phyloP scores from a whole-genome alignment of 1,284 basidiomycete genomes.

The Trichosporon inkin region DNA sequence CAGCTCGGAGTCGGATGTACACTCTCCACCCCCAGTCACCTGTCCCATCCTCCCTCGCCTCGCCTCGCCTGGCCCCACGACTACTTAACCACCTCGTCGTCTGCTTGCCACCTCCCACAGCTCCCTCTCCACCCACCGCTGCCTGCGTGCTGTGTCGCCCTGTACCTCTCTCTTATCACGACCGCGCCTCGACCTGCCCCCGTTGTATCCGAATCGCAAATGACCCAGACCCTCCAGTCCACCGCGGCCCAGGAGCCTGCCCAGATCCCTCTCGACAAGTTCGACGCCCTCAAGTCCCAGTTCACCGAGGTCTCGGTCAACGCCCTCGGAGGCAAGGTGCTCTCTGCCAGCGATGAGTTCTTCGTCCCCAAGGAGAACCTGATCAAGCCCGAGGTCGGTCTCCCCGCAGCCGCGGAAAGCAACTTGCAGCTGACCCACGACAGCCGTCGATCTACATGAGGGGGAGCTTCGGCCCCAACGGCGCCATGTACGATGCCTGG shows the following conservation, averaged over 20 bases:
- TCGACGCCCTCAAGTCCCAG: slow-evolving; percentile 59
- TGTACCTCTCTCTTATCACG: not conserved
- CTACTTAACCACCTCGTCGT: not conserved
- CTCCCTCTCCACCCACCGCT: not conserved
- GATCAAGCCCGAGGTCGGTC: slow-evolving; percentile 69
- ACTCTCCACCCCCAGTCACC: not conserved
- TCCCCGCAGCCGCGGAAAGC: not conserved
- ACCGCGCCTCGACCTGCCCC: not conserved
- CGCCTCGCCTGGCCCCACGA: not conserved
- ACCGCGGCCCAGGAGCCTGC: slow-evolving; percentile 4
- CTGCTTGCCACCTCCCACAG: not conserved
- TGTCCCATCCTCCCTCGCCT: not conserved
- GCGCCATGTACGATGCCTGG: slow-evolving; percentile 93
- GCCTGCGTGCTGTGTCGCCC: not conserved
- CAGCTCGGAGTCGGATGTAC: not conserved
- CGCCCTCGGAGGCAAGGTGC: slow-evolving; percentile 71
- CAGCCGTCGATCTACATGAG: slow-evolving; percentile 70
- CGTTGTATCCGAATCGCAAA: slow-evolving; percentile 5
- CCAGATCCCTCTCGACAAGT: slow-evolving; percentile 54
- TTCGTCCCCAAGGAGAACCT: slow-evolving; percentile 84
- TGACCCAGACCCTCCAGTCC: not conserved
- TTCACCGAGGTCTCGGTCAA: slow-evolving; percentile 82
- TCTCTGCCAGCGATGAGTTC: slow-evolving; percentile 88
- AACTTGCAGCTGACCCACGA: not conserved
- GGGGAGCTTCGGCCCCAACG: slow-evolving; percentile 93